Percentiles rank a stretch among this genome's conserved stretches.
Conservation (phyloP, 106 monocot genomes). For the Platanthera guangdongensis region DNA sequence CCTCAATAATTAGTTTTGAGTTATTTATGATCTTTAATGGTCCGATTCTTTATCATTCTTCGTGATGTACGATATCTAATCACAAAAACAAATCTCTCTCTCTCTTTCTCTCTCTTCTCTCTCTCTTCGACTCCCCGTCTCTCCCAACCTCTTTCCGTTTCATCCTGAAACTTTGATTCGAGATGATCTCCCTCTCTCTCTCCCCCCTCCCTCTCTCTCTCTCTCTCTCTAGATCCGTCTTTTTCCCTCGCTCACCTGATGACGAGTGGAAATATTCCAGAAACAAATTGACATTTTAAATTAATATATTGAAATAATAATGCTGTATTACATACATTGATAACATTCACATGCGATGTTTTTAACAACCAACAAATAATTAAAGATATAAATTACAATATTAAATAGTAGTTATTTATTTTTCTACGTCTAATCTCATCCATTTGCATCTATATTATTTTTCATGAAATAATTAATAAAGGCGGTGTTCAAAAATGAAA, state of each 20-base stretch:
- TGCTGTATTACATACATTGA: too few relatives aligned
- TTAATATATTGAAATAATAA: background rate
- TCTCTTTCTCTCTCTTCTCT: background rate
- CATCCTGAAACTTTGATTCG: background rate
- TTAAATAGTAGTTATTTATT: too few relatives aligned
- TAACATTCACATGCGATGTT: too few relatives aligned
- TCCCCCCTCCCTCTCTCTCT: background rate
- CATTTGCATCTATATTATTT: too few relatives aligned
- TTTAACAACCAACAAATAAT: too few relatives aligned
- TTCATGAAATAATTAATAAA: too few relatives aligned
- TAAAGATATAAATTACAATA: too few relatives aligned
- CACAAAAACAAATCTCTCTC: background rate
- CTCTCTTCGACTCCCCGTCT: background rate
- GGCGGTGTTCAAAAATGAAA: too few relatives aligned
- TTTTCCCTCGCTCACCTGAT: background rate
- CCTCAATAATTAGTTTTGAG: background rate
- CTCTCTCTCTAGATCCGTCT: background rate
- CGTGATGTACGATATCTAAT: background rate
- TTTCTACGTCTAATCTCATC: too few relatives aligned
- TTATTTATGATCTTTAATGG: background rate
- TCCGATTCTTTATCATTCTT: background rate
- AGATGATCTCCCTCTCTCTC: background rate
- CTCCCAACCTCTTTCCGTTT: background rate
- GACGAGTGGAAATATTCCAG: background rate
- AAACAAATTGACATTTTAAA: background rate